Evolutionary conservation across 2,329 filamentous ascomycete species (phyloP).

Genomic region (Orbilia quercus): DNA sequence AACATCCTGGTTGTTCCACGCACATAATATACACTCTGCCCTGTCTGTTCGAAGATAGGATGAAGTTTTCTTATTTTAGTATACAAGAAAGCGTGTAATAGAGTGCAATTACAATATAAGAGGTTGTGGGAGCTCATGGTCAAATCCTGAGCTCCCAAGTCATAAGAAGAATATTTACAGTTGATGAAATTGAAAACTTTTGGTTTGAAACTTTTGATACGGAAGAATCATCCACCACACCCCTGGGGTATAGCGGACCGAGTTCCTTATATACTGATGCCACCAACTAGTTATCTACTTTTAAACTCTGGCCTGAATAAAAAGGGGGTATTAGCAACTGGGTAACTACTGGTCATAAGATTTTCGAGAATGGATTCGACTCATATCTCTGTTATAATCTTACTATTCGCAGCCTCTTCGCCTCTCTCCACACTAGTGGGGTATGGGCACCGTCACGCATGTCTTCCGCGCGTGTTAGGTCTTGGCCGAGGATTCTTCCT

Average conservation of each 20-base stretch:
- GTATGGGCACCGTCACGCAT: constrained; percentile 36
- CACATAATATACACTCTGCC: no score
- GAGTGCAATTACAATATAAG: no score
- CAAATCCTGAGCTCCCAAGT: no score
- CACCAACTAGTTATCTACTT: neutral
- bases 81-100: no score
- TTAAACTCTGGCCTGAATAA: constrained; percentile 27
- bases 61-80: no score
- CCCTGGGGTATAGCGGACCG: no score
- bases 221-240: no score
- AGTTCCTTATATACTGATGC: no score
- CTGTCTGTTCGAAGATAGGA: no score
- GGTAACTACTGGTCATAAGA: neutral
- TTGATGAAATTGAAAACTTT: neutral
- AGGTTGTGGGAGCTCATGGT: no score
- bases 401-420: constrained; percentile 47
- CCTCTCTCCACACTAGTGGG: constrained; percentile 41
- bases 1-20: no score
- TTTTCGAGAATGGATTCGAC: neutral
- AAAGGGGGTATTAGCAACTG: neutral
- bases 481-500: constrained; percentile 32
- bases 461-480: constrained; percentile 33
- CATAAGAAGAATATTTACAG: neutral
- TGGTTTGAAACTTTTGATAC: neutral
- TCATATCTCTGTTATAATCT: constrained; percentile 53